Evolutionary conservation across 305 asterid genomes (phyloP), one percentile per base, ranked within the genome.

Genomic region (Fraxinus angustifolia): DNA sequence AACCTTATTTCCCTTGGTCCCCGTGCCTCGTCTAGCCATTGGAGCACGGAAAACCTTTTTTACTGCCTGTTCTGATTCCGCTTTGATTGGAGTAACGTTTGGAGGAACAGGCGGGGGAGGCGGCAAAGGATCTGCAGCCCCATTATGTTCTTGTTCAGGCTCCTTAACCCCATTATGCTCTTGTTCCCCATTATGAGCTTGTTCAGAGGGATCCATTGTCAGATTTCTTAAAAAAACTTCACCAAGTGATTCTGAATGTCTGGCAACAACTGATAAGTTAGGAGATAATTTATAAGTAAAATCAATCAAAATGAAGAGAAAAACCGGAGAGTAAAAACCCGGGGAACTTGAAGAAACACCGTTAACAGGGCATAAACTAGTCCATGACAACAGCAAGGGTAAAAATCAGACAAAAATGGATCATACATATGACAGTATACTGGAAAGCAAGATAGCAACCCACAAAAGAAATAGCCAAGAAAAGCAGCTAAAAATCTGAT

Each of bases 1-100:
- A 75, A 90, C 88, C 83, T 88, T 90, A 45, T 82, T 90, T 16
- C 98, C 98, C 82, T 80, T 91, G 19, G 89, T 81, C 42, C 96
- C 98, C n/a, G 85, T 67, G 62, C 97, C 93, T 0, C 95, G 91
- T 16, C 97, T 85, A 45, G 97, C 94, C 90, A 92, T 90, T 34
- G 97, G 95, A 31, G 35, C 81, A 14, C 90, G 86, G 48, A 82
- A 6, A 67, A 79, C 79, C 88, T 88, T 91, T 56, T 89, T 88
- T 8, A 72, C 34, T 56, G 85, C 89, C 10, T 84, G 82, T 67
- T 86, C 89, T 0, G 88, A 19, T 16, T 45, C 77, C 3, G 67
- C 85, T 88, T 85, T 88, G 6, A 85, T 33, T 2, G 92, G 91
- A 74, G 86, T 88, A 53, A 88, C 89, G 60, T 88, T 78, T 50